Base-by-base conservation (phyloP, 202 grass and related monocot species). In the Zoysia matrella region DNA sequence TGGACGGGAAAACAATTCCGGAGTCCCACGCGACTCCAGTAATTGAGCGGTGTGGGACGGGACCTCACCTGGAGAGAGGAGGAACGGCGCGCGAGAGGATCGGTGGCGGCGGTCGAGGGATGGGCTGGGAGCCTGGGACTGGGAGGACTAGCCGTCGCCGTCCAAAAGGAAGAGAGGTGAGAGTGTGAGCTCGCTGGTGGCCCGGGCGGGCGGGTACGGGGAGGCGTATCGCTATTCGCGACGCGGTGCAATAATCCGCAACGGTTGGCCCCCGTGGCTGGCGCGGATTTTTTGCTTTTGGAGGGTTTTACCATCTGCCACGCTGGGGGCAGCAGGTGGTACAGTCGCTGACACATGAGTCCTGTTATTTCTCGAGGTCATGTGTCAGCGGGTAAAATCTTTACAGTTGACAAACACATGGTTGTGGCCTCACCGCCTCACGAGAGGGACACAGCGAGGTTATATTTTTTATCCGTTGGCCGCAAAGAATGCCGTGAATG, bases 231-330 rank as follows among this genome's bases (percentile, higher is more conserved):
- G 61, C 30, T 56, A 40, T 48, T 6, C 49, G 48, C 62, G 60
- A 86, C 71, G 80, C 41, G 8, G 18, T 41, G 10, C 5, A 9
- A 66, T 44, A 66, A 66, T 66, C 40, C 52, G 63, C 68, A 88
- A 92, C 79, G 90, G 88, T 90, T 95, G 93, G 92, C 77, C 74
- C n/a, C 42, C 44, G 61, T 22, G 22, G 22, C 22, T 22, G 22
- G 22, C 22, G 22, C 22, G 22, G 22, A 22, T 22, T 22, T 22
- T 22, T 22, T 73, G 76, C 70, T 81, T 74, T 46, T 50, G 56
- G 49, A 64, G 75, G 65, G 64, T 22, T 77, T 57, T 45, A 45
- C 8, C 44, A 2, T 6, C 7, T 3, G 0, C 15, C 3, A 1
- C 44, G 44, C 56, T 3, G 22, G 22, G 40, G 15, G 6, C 9